Evolutionary conservation across 768 basidiomycete species (phyloP).

Genomic region (Phanerodontia chrysosporium): DNA sequence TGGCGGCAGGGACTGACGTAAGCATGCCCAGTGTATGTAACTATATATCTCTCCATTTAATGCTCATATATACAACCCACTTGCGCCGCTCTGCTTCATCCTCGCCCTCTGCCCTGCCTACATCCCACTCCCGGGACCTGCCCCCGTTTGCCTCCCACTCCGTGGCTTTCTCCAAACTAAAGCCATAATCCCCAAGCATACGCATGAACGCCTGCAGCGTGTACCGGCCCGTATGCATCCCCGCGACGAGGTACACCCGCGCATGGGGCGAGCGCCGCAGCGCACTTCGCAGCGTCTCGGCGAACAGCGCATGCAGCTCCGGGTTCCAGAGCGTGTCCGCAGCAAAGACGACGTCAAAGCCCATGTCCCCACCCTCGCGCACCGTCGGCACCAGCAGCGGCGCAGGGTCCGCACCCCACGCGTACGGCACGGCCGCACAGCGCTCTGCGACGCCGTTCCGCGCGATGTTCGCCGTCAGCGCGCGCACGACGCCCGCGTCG

Average conservation of each 20-base stretch:
- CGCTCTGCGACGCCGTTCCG: constrained; percentile 44
- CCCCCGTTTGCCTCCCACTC: constrained; percentile 47
- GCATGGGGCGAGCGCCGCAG: constrained; percentile 41
- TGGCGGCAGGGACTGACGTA: constrained; percentile 5
- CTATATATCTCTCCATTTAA: constrained; percentile 18
- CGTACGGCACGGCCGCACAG: constrained; percentile 54
- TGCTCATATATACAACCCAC: constrained; percentile 66
- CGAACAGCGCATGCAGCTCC: constrained; percentile 49
- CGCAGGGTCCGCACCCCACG: constrained; percentile 57
- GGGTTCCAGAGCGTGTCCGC: constrained; percentile 81
- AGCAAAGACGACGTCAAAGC: constrained; percentile 64
- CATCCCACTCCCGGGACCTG: constrained; percentile 45
- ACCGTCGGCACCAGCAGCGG: constrained; percentile 1
- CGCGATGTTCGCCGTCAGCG: constrained; percentile 53
- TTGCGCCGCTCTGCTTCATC: constrained; percentile 64
- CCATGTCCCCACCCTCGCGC: constrained; percentile 4
- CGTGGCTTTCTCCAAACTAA: constrained; percentile 39
- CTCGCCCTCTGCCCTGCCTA: constrained; percentile 46
- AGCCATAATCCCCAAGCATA: constrained; percentile 32
- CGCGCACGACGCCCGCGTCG: constrained; percentile 54
- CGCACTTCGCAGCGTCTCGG: constrained; percentile 46
- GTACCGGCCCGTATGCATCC: constrained; percentile 74
- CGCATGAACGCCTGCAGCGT: constrained; percentile 60
- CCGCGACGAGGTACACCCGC: constrained; percentile 64
- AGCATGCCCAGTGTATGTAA: background rate